Conservation (phyloP, 2,329 filamentous ascomycete genomes). For the Sclerotinia nivalis region DNA sequence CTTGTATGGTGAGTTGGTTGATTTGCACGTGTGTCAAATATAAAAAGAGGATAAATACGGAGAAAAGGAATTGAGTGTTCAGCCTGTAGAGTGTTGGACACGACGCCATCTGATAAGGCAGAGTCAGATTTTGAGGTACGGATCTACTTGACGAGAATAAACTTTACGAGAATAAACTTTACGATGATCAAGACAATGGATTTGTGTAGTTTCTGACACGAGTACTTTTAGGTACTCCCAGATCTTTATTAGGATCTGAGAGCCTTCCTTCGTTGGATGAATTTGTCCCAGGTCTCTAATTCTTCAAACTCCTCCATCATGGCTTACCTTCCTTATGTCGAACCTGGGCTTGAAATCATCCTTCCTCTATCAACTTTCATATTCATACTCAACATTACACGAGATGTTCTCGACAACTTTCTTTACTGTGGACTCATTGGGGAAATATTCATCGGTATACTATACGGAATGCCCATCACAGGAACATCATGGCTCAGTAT, state of each 20-base stretch:
- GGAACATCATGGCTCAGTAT: constrained; percentile 7
- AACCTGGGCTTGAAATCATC: constrained; percentile 14
- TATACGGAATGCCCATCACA: constrained; percentile 13
- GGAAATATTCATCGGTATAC: constrained; percentile 15
- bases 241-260: not conserved
- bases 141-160: constrained; percentile 7
- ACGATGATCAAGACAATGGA: not conserved
- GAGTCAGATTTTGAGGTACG: not conserved
- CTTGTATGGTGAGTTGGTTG: not conserved
- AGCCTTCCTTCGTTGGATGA: no score
- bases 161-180: not conserved
- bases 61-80: not conserved
- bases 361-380: constrained; percentile 16
- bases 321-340: constrained; percentile 21
- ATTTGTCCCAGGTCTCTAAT: not conserved
- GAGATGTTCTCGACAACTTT: constrained; percentile 10
- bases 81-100: not conserved
- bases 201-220: not conserved
- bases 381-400: constrained; percentile 16
- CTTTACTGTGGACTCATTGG: constrained; percentile 23
- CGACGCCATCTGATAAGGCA: not conserved
- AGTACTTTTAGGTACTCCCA: not conserved
- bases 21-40: constrained; percentile 12
- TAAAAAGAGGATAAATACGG: not conserved
- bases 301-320: not conserved